A percentile compares a stretch with the other conserved stretches of the same genome.
Conservation (phyloP, 176 grass and related monocot species). For the Aegilops umbellulata region DNA sequence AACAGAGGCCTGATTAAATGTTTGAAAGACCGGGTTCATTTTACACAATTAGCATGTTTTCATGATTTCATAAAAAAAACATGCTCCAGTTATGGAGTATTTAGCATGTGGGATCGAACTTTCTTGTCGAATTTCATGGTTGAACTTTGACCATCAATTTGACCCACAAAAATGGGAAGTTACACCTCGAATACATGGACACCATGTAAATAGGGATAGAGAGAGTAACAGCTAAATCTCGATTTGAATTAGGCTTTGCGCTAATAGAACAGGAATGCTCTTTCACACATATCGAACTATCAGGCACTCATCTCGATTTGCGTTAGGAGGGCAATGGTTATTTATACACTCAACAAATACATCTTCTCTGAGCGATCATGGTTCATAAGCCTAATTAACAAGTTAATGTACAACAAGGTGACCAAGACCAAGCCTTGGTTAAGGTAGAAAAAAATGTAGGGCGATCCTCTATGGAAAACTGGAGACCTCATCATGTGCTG, state of each 20-base stretch:
- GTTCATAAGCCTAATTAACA: constrained; percentile 40
- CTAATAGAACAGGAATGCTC: background rate
- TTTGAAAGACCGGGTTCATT: background rate
- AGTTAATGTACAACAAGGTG: constrained; percentile 51
- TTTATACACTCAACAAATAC: constrained; percentile 25
- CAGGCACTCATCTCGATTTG: constrained; percentile 4
- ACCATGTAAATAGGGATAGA: no score
- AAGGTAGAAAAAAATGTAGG: constrained; percentile 30
- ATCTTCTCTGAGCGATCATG: constrained; percentile 25
- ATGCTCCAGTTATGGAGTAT: background rate
- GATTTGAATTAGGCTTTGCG: background rate
- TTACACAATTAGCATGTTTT: background rate
- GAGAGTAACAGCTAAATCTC: background rate
- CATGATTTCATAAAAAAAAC: background rate
- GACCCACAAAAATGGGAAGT: background rate
- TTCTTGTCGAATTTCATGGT: background rate
- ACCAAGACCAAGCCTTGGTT: constrained; percentile 15
- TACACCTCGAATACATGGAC: no score
- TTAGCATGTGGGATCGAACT: background rate
- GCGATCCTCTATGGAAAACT: constrained; percentile 43
- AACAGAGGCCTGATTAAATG: background rate
- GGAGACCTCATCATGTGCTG: constrained; percentile 33
- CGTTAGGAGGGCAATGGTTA: background rate
- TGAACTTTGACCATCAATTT: background rate
- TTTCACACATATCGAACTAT: background rate